Base-by-base conservation (phyloP, 2,329 filamentous ascomycete species). In the Setomelanomma holmii region DNA sequence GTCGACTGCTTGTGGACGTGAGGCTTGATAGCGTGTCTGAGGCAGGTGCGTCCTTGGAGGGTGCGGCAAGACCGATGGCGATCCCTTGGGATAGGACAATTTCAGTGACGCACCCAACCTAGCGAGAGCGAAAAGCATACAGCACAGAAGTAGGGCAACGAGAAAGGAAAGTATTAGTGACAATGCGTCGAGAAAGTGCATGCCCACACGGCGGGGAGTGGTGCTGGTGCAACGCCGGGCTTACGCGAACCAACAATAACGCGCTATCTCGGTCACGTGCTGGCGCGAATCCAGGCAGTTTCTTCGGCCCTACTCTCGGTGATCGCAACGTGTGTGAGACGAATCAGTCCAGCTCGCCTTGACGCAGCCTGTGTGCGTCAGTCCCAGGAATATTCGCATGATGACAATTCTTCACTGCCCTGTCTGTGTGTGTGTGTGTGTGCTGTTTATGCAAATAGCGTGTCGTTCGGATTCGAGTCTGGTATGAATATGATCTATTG, bases 111-210 rank as follows among this genome's bases (percentile, higher is more conserved):
- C 73, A 67, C 70, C 63, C 54, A 68, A 52, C 51, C 60, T 61
- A 34, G 42, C 34, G 35, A 68, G 58, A 33, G 59, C 62, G 55
- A 60, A 51, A 62, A 76, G 71, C 74, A 76, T 76, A 68, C 73
- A 76, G 74, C 65, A 73, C 45, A 72, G 27, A 43, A 72, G 50
- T 17, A 58, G 46, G 21, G 57, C 62, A 33, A 63, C 33, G 45
- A 63, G 49, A 51, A 73, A 67, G 46, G 56, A 61, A 63, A 66
- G 39, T 55, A 63, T 55, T 45, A 64, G 56, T 22, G 58, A 51
- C 21, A 64, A 46, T 22, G 54, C 55, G 51, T 71, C 58, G 36
- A 63, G 50, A 40, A 58, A 46, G 48, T 51, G 53, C 68, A 67
- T 67, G 51, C 58, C 51, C 41, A 47, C 45, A 56, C 55, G 49